Conservation (phyloP, 257 asterid genomes). For the Nicotiana tabacum region DNA sequence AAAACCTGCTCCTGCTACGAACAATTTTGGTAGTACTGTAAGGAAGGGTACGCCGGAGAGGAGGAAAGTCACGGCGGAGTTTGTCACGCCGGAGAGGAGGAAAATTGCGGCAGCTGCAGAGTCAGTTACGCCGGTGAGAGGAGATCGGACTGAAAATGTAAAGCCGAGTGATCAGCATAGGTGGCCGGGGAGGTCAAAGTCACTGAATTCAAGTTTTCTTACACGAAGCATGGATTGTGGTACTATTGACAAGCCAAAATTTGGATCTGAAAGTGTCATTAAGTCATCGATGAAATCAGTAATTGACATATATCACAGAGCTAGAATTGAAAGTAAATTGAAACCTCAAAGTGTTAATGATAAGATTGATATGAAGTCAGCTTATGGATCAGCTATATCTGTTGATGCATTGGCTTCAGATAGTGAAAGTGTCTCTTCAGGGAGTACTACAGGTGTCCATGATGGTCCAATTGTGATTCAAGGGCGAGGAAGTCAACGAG, state of each 20-base stretch:
- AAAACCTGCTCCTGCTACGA: conserved; percentile 45
- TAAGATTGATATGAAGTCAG: conserved; percentile 25
- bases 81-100: conserved; percentile 63
- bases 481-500: conserved; percentile 42
- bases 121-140: conserved; percentile 43
- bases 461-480: conserved; percentile 29
- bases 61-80: conserved; percentile 21
- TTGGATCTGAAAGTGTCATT: conserved; percentile 45
- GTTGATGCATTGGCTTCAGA: conserved; percentile 43
- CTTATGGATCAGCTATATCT: conserved; percentile 5
- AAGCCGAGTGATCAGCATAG: conserved; percentile 60
- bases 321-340: conserved; percentile 21
- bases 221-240: conserved; percentile 69
- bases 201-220: conserved; percentile 41
- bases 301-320: conserved; percentile 26
- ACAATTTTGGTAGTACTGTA: conserved; percentile 20
- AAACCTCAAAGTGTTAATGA: conserved; percentile 23
- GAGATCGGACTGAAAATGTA: conserved; percentile 47
- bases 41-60: conserved; percentile 78
- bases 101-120: conserved; percentile 16
- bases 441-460: conserved; percentile 29
- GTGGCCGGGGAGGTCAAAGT: conserved; percentile 83
- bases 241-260: conserved; percentile 24
- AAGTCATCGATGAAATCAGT: conserved; percentile 36
- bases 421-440: conserved; percentile 57